Evolutionary conservation across 768 basidiomycete genomes (phyloP).

Genomic region (Filobasidium wieringae): DNA sequence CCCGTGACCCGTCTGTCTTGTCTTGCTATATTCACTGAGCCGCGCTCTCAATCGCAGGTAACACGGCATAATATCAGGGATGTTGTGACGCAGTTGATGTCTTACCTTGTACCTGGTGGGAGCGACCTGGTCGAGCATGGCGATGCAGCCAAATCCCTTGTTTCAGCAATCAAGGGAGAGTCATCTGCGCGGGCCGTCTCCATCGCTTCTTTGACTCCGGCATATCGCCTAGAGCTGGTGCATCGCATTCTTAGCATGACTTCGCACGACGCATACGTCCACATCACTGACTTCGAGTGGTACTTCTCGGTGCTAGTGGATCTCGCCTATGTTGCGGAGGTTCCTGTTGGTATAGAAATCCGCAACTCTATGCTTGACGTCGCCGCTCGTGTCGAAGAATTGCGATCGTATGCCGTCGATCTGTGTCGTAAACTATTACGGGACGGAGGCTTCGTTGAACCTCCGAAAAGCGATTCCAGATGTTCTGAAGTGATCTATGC

Average conservation of each 20-base stretch:
- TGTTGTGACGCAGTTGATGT: slow-evolving; percentile 77
- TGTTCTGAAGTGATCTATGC: slow-evolving; percentile 83
- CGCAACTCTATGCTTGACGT: slow-evolving; percentile 78
- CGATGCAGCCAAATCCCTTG: slow-evolving; percentile 31
- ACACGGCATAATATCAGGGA: slow-evolving; percentile 72
- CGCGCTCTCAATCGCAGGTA: slow-evolving; percentile 47
- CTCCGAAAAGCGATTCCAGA: slow-evolving; percentile 56
- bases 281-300: slow-evolving; percentile 92
- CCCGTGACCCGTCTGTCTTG: background rate
- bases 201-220: slow-evolving; percentile 56
- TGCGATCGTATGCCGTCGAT: slow-evolving; percentile 66
- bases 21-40: background rate
- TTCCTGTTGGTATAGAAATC: slow-evolving; percentile 63
- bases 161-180: slow-evolving; percentile 47
- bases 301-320: slow-evolving; percentile 90
- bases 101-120: slow-evolving; percentile 60
- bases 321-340: slow-evolving; percentile 72
- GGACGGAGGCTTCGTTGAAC: slow-evolving; percentile 62
- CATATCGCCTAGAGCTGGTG: slow-evolving; percentile 73
- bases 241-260: slow-evolving; percentile 77
- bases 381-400: slow-evolving; percentile 63
- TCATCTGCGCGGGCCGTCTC: slow-evolving; percentile 24
- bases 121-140: slow-evolving; percentile 41
- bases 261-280: slow-evolving; percentile 68
- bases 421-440: slow-evolving; percentile 68